Conservation (phyloP, 2,329 filamentous ascomycete genomes). For the Colletotrichum spaethianum region DNA sequence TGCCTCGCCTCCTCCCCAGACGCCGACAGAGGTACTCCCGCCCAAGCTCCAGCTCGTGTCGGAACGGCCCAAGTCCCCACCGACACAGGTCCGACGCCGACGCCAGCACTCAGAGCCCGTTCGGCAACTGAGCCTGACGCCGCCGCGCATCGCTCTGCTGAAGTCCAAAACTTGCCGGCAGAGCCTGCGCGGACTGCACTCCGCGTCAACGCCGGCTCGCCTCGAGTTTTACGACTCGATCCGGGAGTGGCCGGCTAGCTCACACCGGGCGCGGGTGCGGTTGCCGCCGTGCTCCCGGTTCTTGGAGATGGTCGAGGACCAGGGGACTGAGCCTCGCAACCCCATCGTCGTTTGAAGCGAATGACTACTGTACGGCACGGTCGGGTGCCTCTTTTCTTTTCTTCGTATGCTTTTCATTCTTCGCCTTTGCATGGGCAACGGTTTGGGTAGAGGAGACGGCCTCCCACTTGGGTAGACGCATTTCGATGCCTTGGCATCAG, state of each 20-base stretch:
- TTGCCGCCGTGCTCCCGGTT: constrained; percentile 36
- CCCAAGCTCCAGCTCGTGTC: constrained; percentile 30
- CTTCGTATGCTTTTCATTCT: not conserved
- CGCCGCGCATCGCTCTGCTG: constrained; percentile 37
- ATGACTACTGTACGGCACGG: not conserved
- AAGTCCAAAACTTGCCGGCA: constrained; percentile 36
- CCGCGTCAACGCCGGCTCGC: constrained; percentile 21
- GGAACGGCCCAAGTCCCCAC: constrained; percentile 12
- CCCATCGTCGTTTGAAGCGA: constrained; percentile 19
- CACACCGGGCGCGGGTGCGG: constrained; percentile 23
- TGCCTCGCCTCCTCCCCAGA: constrained; percentile 19
- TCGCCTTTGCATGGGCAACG: constrained; percentile 1
- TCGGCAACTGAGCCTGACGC: constrained; percentile 21
- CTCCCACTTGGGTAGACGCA: not conserved
- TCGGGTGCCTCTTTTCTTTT: not conserved
- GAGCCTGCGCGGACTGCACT: constrained; percentile 30
- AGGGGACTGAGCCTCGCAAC: constrained; percentile 11
- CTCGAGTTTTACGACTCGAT: constrained; percentile 39
- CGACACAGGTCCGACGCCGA: constrained; percentile 16
- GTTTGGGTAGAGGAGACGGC: not conserved
- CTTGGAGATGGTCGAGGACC: constrained; percentile 29
- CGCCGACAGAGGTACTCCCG: constrained; percentile 26
- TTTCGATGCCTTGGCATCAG: not conserved
- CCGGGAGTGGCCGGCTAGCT: constrained; percentile 33
- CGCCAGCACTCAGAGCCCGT: constrained; percentile 36